Evolutionary conservation across 306 rosid genomes (phyloP), one percentile per base, ranked within the genome.

Genomic region (Cicer yamashitae): DNA sequence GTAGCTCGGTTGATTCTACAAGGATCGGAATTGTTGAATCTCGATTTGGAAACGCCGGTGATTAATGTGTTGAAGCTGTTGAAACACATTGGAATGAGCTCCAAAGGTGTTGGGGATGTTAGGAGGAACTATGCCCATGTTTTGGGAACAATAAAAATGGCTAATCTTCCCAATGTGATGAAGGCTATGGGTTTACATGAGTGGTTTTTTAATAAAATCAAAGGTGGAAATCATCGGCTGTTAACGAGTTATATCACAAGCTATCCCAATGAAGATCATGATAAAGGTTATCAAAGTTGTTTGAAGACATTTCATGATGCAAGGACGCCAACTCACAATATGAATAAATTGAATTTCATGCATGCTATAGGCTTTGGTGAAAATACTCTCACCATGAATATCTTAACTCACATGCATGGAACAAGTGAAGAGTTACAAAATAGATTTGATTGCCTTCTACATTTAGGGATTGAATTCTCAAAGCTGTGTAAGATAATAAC

Each of bases 351-450:
- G 18, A 71, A 88, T 39, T 89, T 91, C 82, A 68, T 93, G 86
- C 96, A 84, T 73, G 40, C 84, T 67, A 59, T 76, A 10, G 98
- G 98, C 67, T 93, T 86, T 82, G 98, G 98, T 50, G 96, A 91
- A 86, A 93, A 89, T 75, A 83, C 87, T 71, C 20, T 79, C 71
- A 91, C 91, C 54, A 63, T 89, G 70, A 56, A 75, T 65, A 67
- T 87, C 72, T 82, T 88, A 7, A 15, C 54, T 41, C 34, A 61
- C 48, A 44, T 93, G 87, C 93, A 91, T 57, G 98, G 97, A 12
- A 65, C 81, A 4, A 54, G 86, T 10, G 22, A 18, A 4, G 81
- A 88, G 79, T 76, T 91, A 71, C 80, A 82, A 34, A 78, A 75
- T 22, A 84, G 98, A 75, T 89, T 89, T 70, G 90, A 91, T 74